Evolutionary conservation across 2,329 filamentous ascomycete genomes (phyloP), one percentile per base, ranked within the genome.

Genomic region (Ceratocystis huliohia): DNA sequence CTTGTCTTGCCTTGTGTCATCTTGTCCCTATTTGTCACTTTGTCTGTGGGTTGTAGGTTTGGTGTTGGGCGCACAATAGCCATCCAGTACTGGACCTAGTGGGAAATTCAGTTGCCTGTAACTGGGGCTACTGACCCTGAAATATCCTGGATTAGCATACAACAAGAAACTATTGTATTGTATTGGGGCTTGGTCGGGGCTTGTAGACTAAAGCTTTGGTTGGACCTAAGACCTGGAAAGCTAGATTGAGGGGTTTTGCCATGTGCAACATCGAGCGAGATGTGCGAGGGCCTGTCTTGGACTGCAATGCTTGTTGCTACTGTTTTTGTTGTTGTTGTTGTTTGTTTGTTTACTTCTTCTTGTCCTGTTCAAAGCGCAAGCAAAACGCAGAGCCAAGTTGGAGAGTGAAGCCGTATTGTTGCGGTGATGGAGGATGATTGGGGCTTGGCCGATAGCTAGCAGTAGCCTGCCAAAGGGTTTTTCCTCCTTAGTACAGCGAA

Each of bases 101-200:
- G 22, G 8, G 28, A 33, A 41, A 30, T 33, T 57, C 2, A 33
- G 30, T 13, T 17, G 10, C 25, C 20, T 57, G 53, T 30, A 6
- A 7, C 28, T 28, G 28, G 53, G 53, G 53, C 28, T 57, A 17
- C 10, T 57, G 25, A 33, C 53, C 53, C 53, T 57, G 53, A 57
- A 57, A 57, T 57, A 33, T 57, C 53, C 53, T 28, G 17, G 53
- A 57, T 57, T 57, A 57, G 53, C 28, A 57, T 22, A 53, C 48
- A 20, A 25, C 48, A 53, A 20, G 37, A 41, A 25, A 20, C n/a
- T 53, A 53, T 53, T 53, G 48, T 25, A 20, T 53, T 53, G n/a
- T 20, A 25, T 53, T 53, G 48, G n/a, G 48, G 48, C 48, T 25
- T 20, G 48, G 48, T 22, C 13, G 20, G 46, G 48, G 25, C 53